Evolutionary conservation across 176 grass and related monocot species (phyloP).

Genomic region (Carex kokanica): DNA sequence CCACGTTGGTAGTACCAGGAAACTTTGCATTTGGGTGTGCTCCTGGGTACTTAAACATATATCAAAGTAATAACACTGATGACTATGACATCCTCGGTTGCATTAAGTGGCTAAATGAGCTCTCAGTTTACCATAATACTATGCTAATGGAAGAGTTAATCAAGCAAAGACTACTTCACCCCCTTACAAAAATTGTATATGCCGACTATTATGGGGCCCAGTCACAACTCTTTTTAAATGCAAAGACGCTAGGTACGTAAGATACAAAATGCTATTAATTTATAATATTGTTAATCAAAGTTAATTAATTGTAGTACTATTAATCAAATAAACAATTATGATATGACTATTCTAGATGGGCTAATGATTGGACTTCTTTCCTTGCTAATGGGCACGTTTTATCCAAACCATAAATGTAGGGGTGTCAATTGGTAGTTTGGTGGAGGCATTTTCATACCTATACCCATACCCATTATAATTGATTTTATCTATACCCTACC

Average conservation of each 20-base stretch:
- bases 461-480: no score
- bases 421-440: no score
- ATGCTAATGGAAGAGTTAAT: background rate
- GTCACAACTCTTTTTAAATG: background rate
- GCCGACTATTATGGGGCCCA: background rate
- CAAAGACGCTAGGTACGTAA: background rate
- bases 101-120: background rate
- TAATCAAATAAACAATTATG: no score
- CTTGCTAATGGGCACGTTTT: no score
- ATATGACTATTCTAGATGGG: no score
- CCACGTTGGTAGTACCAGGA: background rate
- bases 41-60: background rate
- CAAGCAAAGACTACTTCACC: constrained; percentile 12
- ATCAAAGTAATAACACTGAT: background rate
- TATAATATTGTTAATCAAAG: no score
- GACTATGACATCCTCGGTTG: background rate
- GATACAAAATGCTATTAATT: background rate
- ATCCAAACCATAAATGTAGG: no score
- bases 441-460: no score
- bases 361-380: no score
- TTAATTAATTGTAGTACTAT: no score
- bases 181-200: background rate
- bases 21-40: background rate
- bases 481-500: no score
- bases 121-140: background rate